Percentiles rank a stretch among this genome's conserved stretches.
These are phyloP conservation scores for Tephrocybe sp. DNA, from an alignment of 768 basidiomycete species.

Conservation along the genomic window DNA sequence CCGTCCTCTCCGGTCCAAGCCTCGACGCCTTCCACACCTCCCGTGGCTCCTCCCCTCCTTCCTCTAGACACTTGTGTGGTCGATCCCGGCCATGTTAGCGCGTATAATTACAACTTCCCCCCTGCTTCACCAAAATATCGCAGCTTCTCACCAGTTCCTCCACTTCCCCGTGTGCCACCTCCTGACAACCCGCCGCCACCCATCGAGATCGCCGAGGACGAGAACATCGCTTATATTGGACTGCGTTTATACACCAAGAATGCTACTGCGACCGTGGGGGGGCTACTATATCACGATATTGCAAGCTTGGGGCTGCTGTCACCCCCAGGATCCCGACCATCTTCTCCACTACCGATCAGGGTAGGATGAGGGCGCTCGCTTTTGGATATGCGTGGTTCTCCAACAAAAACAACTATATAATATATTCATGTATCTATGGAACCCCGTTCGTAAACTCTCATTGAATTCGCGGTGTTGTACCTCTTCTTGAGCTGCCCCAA, in stretches of 20 bases:
- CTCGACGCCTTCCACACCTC: neutral
- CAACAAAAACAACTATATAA: too few species aligned
- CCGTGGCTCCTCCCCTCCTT: neutral
- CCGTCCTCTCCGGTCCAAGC: neutral
- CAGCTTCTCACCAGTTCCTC: slow-evolving; percentile 4
- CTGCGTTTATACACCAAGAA: slow-evolving; percentile 46
- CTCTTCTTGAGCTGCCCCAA: too few species aligned
- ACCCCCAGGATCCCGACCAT: slow-evolving; percentile 2
- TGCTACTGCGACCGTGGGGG: slow-evolving; percentile 32
- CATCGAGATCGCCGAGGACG: slow-evolving; percentile 22
- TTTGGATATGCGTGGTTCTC: too few species aligned
- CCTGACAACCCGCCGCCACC: slow-evolving; percentile 2
- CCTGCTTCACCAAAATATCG: slow-evolving; percentile 2
- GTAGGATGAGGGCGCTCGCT: neutral
- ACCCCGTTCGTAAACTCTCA: too few species aligned
- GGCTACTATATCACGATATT: slow-evolving; percentile 18
- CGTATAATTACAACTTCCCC: neutral
- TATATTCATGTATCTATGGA: too few species aligned
- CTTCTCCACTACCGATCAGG: neutral
- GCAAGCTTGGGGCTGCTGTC: neutral
- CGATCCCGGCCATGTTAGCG: neutral
- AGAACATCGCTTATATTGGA: slow-evolving; percentile 39
- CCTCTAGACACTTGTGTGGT: neutral
- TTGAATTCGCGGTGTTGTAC: too few species aligned
- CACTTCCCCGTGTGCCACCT: neutral